Percentiles rank a stretch among this genome's conserved stretches.
Conservation (phyloP, 768 basidiomycete species). For the Pleurotus sapidus region DNA sequence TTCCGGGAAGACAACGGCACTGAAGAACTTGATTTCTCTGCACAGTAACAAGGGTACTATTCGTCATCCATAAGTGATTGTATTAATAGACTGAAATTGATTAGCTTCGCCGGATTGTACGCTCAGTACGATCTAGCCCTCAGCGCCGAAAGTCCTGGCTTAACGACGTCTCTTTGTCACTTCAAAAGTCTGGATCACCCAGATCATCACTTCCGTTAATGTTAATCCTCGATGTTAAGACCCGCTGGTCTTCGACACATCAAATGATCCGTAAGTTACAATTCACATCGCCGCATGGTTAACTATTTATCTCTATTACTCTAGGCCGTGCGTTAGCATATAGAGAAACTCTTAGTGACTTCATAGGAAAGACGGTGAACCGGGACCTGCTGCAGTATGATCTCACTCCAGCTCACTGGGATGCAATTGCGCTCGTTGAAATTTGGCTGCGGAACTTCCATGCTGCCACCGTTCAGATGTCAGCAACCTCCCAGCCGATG, state of each 20-base stretch:
- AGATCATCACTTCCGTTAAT: constrained; percentile 14
- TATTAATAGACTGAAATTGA: no score
- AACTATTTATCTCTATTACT: not conserved
- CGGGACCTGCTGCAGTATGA: no score
- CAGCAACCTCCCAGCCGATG: not conserved
- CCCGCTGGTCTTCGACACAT: constrained; percentile 26
- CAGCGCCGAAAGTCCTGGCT: constrained; percentile 11
- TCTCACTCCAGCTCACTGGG: no score
- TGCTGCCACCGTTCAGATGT: constrained; percentile 18
- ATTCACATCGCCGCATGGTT: not conserved
- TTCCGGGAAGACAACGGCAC: constrained; percentile 9
- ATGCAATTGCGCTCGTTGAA: no score
- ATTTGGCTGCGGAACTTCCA: constrained; percentile 12
- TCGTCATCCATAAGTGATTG: no score
- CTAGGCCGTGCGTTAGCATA: not conserved
- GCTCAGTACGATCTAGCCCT: constrained; percentile 12
- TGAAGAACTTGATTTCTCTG: no score
- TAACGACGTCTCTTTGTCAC: not conserved
- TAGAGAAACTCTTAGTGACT: not conserved
- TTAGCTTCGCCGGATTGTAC: constrained; percentile 17
- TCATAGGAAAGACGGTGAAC: not conserved
- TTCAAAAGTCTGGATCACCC: not conserved
- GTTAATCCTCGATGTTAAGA: constrained; percentile 27
- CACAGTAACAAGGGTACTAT: no score
- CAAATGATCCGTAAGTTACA: constrained; percentile 23